phyloP scores from a whole-genome alignment of 345 rosid species.

The Geranium brycei region DNA sequence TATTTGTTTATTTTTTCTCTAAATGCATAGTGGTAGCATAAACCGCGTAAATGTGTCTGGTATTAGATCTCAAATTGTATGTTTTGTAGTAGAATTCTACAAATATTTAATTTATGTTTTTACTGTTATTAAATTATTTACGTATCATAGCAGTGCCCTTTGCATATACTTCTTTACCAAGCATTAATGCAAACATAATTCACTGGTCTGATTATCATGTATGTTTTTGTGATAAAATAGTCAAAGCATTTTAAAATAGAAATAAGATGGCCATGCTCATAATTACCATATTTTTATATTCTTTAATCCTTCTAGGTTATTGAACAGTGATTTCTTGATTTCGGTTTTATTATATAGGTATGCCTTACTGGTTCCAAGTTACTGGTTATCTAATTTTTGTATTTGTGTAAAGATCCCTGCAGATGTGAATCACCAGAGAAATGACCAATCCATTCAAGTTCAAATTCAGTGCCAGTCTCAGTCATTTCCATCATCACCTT shows the following conservation, averaged over 20 bases:
- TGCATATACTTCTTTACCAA: too few species aligned
- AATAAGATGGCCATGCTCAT: conserved; percentile 1
- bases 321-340: conserved; percentile 2
- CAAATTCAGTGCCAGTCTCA: conserved; percentile 39
- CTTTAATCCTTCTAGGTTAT: not conserved
- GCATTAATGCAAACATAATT: too few species aligned
- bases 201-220: too few species aligned
- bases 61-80: too few species aligned
- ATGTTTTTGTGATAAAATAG: too few species aligned
- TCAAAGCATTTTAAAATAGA: too few species aligned
- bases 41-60: too few species aligned
- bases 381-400: conserved; percentile 25
- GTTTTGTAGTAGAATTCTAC: too few species aligned
- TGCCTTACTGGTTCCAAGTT: conserved; percentile 8
- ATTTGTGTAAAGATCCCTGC: conserved; percentile 62
- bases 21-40: not conserved
- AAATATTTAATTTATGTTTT: too few species aligned
- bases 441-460: conserved; percentile 33
- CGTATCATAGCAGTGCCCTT: too few species aligned
- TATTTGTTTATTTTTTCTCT: not conserved
- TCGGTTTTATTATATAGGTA: conserved; percentile 1
- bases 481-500: conserved; percentile 32
- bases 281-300: not conserved
- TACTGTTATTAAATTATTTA: too few species aligned
- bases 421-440: conserved; percentile 47